Conservation (phyloP, 345 rosid genomes). For the Clarkia xantiana region DNA sequence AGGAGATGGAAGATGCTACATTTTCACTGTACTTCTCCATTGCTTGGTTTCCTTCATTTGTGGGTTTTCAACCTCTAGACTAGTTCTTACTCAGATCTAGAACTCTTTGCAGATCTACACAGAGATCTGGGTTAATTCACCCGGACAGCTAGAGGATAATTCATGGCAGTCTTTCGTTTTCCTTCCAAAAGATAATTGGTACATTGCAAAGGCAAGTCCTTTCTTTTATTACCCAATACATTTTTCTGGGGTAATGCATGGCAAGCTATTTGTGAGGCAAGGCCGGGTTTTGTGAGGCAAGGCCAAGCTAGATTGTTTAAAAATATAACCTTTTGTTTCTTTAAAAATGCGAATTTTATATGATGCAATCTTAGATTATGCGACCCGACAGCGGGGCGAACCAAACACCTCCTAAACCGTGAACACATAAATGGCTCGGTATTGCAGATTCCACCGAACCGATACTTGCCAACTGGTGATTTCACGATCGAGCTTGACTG, state of each 20-base stretch:
- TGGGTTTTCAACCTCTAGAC: background rate
- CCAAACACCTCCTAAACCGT: no score
- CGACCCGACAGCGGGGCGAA: no score
- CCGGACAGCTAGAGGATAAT: constrained; percentile 82
- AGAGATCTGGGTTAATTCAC: constrained; percentile 90
- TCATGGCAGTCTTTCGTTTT: constrained; percentile 91
- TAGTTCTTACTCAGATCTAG: background rate
- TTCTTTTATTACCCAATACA: background rate
- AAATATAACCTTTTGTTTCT: no score
- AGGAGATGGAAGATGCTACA: constrained; percentile 91
- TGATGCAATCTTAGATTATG: no score
- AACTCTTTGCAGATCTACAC: constrained; percentile 56
- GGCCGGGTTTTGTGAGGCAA: no score
- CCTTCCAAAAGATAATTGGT: constrained; percentile 73
- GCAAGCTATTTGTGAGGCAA: no score
- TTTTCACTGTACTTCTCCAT: constrained; percentile 57
- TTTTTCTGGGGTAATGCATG: no score
- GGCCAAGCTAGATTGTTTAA: no score
- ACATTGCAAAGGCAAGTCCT: constrained; percentile 51
- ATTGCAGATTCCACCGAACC: constrained; percentile 58
- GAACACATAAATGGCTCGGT: no score
- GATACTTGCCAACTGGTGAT: constrained; percentile 72
- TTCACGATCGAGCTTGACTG: constrained; percentile 68
- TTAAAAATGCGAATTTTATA: no score
- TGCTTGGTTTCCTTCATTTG: background rate